Evolutionary conservation across 306 rosid genomes (phyloP).

Genomic region (Acacia melanoxylon): DNA sequence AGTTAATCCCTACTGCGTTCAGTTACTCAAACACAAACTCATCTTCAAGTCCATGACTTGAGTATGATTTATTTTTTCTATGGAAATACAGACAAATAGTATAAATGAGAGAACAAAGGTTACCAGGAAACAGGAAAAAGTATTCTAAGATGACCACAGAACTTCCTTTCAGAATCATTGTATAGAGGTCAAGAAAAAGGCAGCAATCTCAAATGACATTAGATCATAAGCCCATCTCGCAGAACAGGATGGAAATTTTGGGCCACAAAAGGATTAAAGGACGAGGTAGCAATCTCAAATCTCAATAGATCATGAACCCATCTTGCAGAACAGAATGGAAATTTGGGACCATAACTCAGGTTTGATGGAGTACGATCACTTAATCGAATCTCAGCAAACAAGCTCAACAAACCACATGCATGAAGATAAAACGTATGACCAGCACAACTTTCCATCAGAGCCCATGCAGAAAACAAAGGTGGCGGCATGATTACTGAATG

Average conservation of each 20-base stretch:
- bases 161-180: constrained; percentile 23
- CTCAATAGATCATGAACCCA: constrained; percentile 15
- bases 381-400: constrained; percentile 52
- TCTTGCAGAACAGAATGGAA: constrained; percentile 32
- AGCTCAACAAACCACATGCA: constrained; percentile 39
- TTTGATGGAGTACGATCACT: constrained; percentile 25
- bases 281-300: constrained; percentile 5
- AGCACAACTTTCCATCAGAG: constrained; percentile 37
- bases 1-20: too few species aligned
- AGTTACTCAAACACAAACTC: neutral
- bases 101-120: neutral
- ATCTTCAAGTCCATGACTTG: neutral
- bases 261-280: constrained; percentile 15
- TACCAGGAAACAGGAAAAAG: neutral
- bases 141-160: neutral
- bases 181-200: constrained; percentile 6
- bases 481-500: neutral
- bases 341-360: constrained; percentile 30
- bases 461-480: constrained; percentile 25
- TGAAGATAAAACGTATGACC: constrained; percentile 29
- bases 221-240: constrained; percentile 26
- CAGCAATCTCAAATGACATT: neutral
- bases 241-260: constrained; percentile 30
- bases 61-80: neutral
- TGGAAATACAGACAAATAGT: neutral